Evolutionary conservation across 129 eudicot species (phyloP), one percentile per base, ranked within the genome.

Genomic region (Pittosporum tobira): DNA sequence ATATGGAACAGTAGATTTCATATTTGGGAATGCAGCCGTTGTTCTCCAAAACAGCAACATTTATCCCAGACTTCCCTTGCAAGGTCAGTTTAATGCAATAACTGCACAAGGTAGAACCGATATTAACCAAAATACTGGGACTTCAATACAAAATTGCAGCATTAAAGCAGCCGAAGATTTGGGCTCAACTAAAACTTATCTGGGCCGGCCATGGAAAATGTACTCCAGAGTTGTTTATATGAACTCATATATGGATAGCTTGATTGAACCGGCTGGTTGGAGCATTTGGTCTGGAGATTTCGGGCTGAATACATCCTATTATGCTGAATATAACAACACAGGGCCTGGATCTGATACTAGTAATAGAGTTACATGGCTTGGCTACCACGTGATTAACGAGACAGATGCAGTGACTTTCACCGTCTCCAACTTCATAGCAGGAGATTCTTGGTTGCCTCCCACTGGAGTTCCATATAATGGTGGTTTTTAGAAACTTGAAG

Each of bases 51-150:
- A 44, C 24, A 62, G 70, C 57, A 71, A 63, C 40, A 44, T 62
- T 1, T 54, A 54, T 14, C 30, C 57, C 6, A 54, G 75, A 12
- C 68, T 51, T 5, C 68, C 68, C 10, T 0, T 70, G 25, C 30
- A 30, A 6, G 63, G 69, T 19, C 75, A 71, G 45, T 71, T 30
- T 31, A 71, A 71, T 22, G 49, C 61, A 7, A 63, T 71, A 24
- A 71, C 75, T 2, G 70, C 75, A 5, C 75, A 71, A 40, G 75
- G 75, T 1, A 63, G 64, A 31, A n/a, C n/a, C n/a, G n/a, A n/a
- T n/a, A n/a, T n/a, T n/a, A n/a, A n/a, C n/a, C n/a, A n/a, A n/a
- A n/a, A n/a, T n/a, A n/a, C n/a, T n/a, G n/a, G n/a, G n/a, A n/a
- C n/a, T n/a, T n/a, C n/a, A n/a, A n/a, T n/a, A 31, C 75, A 71